Conservation (phyloP, 768 basidiomycete genomes). For the Boletus vermiculosoides region DNA sequence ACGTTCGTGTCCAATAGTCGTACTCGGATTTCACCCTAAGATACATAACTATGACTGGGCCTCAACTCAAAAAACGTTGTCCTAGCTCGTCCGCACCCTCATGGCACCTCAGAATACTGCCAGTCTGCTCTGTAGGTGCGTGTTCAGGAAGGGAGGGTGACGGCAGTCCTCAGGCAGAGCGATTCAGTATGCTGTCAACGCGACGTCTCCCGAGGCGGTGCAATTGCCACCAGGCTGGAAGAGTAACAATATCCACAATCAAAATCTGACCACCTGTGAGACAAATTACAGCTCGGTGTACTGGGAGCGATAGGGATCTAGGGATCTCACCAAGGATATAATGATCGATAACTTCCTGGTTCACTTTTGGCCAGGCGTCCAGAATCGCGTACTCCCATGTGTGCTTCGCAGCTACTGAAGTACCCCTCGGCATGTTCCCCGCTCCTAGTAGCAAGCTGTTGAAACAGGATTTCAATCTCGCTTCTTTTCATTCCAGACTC, state of each 20-base stretch:
- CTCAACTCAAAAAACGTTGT: slow-evolving; percentile 50
- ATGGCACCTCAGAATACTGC: slow-evolving; percentile 71
- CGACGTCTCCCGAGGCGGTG: slow-evolving; percentile 50
- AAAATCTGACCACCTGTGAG: slow-evolving; percentile 40
- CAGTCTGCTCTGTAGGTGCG: slow-evolving; percentile 46
- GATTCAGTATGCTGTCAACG: slow-evolving; percentile 43
- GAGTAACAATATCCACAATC: slow-evolving; percentile 47
- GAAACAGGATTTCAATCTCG: slow-evolving; percentile 43
- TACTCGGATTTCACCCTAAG: background rate
- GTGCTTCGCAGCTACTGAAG: slow-evolving; percentile 31
- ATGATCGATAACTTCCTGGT: slow-evolving; percentile 61
- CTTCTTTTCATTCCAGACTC: slow-evolving; percentile 66
- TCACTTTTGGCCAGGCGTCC: slow-evolving; percentile 47
- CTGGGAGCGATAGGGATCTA: slow-evolving; percentile 15
- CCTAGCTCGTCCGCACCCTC: slow-evolving; percentile 67
- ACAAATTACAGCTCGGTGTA: background rate
- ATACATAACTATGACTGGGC: background rate
- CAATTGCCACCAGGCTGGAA: slow-evolving; percentile 46
- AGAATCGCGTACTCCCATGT: slow-evolving; percentile 54
- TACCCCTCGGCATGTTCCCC: slow-evolving; percentile 46
- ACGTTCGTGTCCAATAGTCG: background rate
- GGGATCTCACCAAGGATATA: slow-evolving; percentile 55
- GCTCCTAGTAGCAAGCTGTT: slow-evolving; percentile 44
- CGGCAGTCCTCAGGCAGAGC: slow-evolving; percentile 45
- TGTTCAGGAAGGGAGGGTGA: background rate